Evolutionary conservation across 495 filamentous ascomycete species (phyloP).

Genomic region (Hypoxylon subgilvum): DNA sequence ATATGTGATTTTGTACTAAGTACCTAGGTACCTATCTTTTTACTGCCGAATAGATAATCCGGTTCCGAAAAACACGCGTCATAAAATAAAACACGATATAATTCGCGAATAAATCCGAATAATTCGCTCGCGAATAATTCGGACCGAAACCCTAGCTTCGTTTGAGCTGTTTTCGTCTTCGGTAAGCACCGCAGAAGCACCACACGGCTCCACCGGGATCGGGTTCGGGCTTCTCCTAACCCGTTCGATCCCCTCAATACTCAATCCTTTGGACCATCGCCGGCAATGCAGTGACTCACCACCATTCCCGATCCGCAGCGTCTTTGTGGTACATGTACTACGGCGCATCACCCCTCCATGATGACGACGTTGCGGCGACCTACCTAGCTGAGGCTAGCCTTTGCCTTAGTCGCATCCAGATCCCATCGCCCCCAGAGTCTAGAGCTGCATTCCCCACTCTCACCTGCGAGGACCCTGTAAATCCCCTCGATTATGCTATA

Average conservation of each 20-base stretch:
- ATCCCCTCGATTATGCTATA: constrained; percentile 29
- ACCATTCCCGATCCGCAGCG: background rate
- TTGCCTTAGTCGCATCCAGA: too few relatives aligned
- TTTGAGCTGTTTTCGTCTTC: constrained; percentile 17
- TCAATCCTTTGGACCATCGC: background rate
- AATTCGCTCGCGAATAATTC: too few relatives aligned
- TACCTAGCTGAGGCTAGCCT: background rate
- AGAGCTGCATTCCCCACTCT: constrained; percentile 2
- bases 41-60: too few relatives aligned
- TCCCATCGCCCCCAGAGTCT: too few relatives aligned
- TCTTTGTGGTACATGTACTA: too few relatives aligned
- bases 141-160: too few relatives aligned
- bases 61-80: too few relatives aligned
- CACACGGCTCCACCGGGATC: constrained; percentile 25
- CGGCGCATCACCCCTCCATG: background rate
- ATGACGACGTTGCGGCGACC: background rate
- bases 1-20: too few relatives aligned
- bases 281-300: constrained; percentile 14
- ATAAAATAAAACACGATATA: background rate
- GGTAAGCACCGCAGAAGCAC: constrained; percentile 16
- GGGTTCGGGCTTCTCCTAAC: constrained; percentile 19
- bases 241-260: background rate
- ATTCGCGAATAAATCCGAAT: too few relatives aligned
- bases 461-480: constrained; percentile 28
- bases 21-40: too few relatives aligned